Base-by-base conservation (phyloP, 306 rosid genomes). In the Rubus parviflorus region DNA sequence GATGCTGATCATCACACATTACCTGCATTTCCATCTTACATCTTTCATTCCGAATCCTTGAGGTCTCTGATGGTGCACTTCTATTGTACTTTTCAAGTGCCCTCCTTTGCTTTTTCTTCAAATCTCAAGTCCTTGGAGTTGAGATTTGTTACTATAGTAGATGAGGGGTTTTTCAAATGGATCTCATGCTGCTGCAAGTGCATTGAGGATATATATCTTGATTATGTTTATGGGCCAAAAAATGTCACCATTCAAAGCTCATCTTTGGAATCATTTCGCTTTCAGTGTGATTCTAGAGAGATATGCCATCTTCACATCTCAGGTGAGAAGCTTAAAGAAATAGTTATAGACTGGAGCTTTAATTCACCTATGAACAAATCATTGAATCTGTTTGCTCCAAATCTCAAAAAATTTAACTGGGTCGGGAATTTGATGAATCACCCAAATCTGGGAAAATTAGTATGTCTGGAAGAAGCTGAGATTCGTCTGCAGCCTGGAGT, bases 21-120 rank as follows among this genome's bases (percentile, higher is more conserved):
- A 35, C 4, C 8, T 1, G 15, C 13, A 25, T 46, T 69, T 15
- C 58, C 8, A 0, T 20, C 9, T 1, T 22, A 9, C 22, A 20
- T 70, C 60, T 70, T 67, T 69, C 60, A 13, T 7, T 15, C 45
- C 30, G 60, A 12, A 48, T 20, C 74, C 11, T 70, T 70, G 25
- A 47, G 16, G 7, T 70, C 25, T 48, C 23, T 71, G 11, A 8
- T 4, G 41, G 8, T 61, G 41, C 9, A 61, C 1, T 13, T 4
- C 8, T 0, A 4, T 61, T 61, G 67, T 30, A 30, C 12, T 2
- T 5, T 61, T 61, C 41, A 13, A 62, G 43, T 1, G 13, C 68
- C 43, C 43, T 62, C 68, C n/a, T 2, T 35, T 0, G 11, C 43
- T 6, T 30, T 15, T 35, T 37, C 17, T 37, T 62, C 43, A 15